Evolutionary conservation across 169 alveolate genomes (phyloP).

Genomic region (Plasmodium inui): DNA sequence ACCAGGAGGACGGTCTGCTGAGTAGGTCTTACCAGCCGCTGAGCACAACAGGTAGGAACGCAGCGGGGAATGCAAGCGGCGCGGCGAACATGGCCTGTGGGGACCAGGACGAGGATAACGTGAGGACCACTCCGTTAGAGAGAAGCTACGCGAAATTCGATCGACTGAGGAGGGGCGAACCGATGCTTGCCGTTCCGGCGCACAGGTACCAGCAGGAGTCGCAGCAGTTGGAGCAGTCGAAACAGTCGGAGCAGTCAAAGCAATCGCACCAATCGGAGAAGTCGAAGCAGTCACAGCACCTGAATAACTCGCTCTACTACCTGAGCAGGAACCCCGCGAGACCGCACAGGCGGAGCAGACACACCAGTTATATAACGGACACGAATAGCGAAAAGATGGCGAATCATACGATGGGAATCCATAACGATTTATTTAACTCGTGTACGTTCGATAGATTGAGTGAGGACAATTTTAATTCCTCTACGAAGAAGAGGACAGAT

Average conservation of each 20-base stretch:
- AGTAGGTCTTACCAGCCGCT: conserved; percentile 5
- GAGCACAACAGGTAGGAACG: background rate
- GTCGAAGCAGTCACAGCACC: background rate
- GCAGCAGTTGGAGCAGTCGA: background rate
- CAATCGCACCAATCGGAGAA: background rate
- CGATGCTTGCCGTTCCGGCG: background rate
- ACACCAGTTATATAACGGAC: conserved; percentile 26
- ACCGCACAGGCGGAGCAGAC: background rate
- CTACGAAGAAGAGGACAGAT: background rate
- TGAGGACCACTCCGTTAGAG: background rate
- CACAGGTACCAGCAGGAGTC: background rate
- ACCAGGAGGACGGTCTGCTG: background rate
- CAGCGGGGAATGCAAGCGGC: background rate
- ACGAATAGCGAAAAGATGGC: conserved; percentile 58
- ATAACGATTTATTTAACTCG: conserved; percentile 24
- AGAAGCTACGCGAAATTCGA: background rate
- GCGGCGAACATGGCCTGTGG: background rate
- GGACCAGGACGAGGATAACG: background rate
- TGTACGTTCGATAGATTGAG: conserved; percentile 17
- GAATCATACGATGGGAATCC: conserved; percentile 9
- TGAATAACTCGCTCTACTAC: background rate
- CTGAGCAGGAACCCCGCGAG: background rate
- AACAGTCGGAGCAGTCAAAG: background rate
- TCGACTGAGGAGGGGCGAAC: background rate
- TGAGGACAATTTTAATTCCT: conserved; percentile 59